Evolutionary conservation across 1,284 basidiomycete genomes (phyloP).

Genomic region (Mrakiaceae sp.): DNA sequence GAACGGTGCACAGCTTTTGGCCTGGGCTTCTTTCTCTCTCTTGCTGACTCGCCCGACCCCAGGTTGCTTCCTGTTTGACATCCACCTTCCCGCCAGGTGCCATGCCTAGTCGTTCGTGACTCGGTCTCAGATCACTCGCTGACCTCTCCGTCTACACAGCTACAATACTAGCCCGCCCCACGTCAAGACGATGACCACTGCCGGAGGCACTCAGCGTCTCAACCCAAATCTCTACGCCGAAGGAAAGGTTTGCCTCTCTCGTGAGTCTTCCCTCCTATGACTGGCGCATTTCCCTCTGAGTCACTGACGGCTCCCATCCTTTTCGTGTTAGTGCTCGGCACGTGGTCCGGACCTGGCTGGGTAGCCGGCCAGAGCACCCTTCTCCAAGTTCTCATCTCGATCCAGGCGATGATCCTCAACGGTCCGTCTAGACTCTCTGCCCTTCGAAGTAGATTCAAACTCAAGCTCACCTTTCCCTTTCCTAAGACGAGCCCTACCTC

Average conservation of each 20-base stretch:
- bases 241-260: conserved; percentile 79
- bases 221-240: conserved; percentile 78
- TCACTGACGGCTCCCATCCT: no score
- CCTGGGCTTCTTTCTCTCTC: no score
- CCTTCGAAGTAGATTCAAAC: not conserved
- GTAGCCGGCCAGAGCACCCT: conserved; percentile 71
- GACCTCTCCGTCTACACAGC: conserved; percentile 33
- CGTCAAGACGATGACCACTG: conserved; percentile 85
- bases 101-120: conserved; percentile 32
- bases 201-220: conserved; percentile 75
- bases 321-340: conserved; percentile 50
- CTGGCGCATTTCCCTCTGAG: no score
- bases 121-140: not conserved
- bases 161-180: conserved; percentile 63
- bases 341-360: conserved; percentile 85
- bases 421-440: not conserved
- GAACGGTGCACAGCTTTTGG: conserved; percentile 20
- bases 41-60: not conserved
- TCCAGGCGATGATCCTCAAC: conserved; percentile 75
- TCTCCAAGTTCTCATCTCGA: conserved; percentile 77
- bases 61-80: conserved; percentile 56
- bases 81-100: conserved; percentile 48
- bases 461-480: conserved; percentile 32
- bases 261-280: no score
- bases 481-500: conserved; percentile 62